Conservation (phyloP, 2,329 filamentous ascomycete genomes). For the Blastomyces emzantsi region DNA sequence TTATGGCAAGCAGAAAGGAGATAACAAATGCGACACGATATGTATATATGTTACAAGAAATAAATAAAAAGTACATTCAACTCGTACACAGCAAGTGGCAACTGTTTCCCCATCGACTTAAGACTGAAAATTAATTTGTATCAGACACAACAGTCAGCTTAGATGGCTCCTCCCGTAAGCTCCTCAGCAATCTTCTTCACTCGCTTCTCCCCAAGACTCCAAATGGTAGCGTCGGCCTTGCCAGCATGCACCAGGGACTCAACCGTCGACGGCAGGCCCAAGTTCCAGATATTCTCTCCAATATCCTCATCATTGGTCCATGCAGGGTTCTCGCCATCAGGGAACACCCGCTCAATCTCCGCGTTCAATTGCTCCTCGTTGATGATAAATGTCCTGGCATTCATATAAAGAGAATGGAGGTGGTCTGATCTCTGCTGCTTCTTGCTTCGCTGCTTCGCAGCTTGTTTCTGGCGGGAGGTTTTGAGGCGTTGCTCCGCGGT, state of each 20-base stretch:
- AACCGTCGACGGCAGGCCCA: slow-evolving; percentile 38
- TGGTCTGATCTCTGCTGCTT: slow-evolving; percentile 56
- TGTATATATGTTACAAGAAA: slow-evolving; percentile 1
- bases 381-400: slow-evolving; percentile 78
- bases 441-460: slow-evolving; percentile 43
- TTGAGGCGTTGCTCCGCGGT: slow-evolving; percentile 48
- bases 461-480: slow-evolving; percentile 31
- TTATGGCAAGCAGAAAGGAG: not conserved
- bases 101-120: not conserved
- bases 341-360: slow-evolving; percentile 68
- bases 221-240: slow-evolving; percentile 28
- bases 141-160: slow-evolving; percentile 9
- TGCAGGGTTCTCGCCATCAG: slow-evolving; percentile 44
- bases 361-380: slow-evolving; percentile 65
- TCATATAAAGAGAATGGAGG: slow-evolving; percentile 82
- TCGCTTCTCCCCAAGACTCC: slow-evolving; percentile 45
- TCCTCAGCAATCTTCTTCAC: slow-evolving; percentile 57
- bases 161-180: slow-evolving; percentile 54
- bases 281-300: slow-evolving; percentile 46
- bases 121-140: not conserved
- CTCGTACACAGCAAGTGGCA: not conserved
- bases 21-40: not conserved
- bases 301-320: slow-evolving; percentile 35
- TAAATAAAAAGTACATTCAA: not conserved
- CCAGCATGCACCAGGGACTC: slow-evolving; percentile 24